Percentiles rank a stretch among this genome's conserved stretches.
These are phyloP conservation scores for Pichia heedii DNA, from an alignment of 805 yeast species.

Conservation along the genomic window DNA sequence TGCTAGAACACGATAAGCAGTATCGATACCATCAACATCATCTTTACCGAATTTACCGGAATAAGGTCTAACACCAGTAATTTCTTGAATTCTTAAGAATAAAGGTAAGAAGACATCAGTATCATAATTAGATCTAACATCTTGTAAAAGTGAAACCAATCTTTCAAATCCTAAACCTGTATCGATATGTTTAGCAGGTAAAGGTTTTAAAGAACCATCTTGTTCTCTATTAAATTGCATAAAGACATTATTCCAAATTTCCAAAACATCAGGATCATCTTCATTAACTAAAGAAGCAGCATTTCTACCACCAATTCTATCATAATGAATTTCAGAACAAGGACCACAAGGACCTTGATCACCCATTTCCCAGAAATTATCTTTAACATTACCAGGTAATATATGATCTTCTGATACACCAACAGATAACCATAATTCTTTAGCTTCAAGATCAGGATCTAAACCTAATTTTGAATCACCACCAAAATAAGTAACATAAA, in stretches of 20 bases:
- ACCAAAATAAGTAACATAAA: conserved; percentile 94
- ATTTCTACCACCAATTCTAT: conserved; percentile 96
- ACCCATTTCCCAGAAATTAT: conserved; percentile 99
- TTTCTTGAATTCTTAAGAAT: conserved; percentile 77
- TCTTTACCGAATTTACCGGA: conserved; percentile 89
- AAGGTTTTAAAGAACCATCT: conserved; percentile 64
- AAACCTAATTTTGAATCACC: conserved; percentile 81
- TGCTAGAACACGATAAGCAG: conserved; percentile 96
- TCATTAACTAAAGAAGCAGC: conserved; percentile 83
- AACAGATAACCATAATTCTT: conserved; percentile 70
- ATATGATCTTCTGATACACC: conserved; percentile 93
- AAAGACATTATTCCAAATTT: conserved; percentile 96
- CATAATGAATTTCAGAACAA: conserved; percentile 95
- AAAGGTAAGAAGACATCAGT: conserved; percentile 94
- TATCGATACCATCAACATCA: conserved; percentile 90
- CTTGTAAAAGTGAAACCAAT: conserved; percentile 87
- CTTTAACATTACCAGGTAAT: conserved; percentile 81
- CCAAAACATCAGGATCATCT: conserved; percentile 97
- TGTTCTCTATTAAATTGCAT: conserved; percentile 95
- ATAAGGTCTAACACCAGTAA: conserved; percentile 88
- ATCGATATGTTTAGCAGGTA: conserved; percentile 94
- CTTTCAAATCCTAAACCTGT: conserved; percentile 99
- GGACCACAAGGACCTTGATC: conserved; percentile 99
- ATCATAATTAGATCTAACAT: conserved; percentile 88
- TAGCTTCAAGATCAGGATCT: conserved; percentile 91